Evolutionary conservation across 257 asterid genomes (phyloP).

Genomic region (Eustoma russellianum): DNA sequence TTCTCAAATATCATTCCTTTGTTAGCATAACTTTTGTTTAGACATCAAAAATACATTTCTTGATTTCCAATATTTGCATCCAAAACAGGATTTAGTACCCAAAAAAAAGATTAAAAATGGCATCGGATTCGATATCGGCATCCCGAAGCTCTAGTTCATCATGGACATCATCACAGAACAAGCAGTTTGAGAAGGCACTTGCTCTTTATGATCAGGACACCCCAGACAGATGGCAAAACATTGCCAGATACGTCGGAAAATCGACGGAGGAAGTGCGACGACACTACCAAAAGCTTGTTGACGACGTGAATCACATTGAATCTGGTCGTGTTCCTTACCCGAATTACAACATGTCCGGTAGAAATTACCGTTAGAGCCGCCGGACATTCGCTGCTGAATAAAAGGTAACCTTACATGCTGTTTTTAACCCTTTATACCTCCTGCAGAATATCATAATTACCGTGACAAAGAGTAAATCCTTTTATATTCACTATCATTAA

Average conservation of each 20-base stretch:
- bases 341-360: slow-evolving; percentile 25
- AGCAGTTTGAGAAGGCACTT: slow-evolving; percentile 55
- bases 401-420: too few relatives aligned
- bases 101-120: slow-evolving; percentile 21
- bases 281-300: slow-evolving; percentile 57
- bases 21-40: too few relatives aligned
- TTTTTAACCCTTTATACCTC: too few relatives aligned
- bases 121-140: slow-evolving; percentile 41
- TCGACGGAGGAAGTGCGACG: slow-evolving; percentile 56
- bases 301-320: slow-evolving; percentile 70
- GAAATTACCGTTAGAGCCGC: slow-evolving; percentile 9
- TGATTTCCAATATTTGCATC: not conserved
- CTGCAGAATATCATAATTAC: too few relatives aligned
- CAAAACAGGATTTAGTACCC: too few relatives aligned
- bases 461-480: too few relatives aligned
- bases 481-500: too few relatives aligned
- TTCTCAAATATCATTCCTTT: slow-evolving; percentile 5
- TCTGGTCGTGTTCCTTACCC: slow-evolving; percentile 61
- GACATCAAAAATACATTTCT: too few relatives aligned
- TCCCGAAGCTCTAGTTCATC: slow-evolving; percentile 26
- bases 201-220: slow-evolving; percentile 61
- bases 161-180: slow-evolving; percentile 59
- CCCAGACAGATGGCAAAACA: slow-evolving; percentile 67
- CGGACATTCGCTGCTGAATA: too few relatives aligned
- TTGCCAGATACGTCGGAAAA: slow-evolving; percentile 59